Evolutionary conservation across 2,329 filamentous ascomycete species (phyloP).

Genomic region (Pyrenophora seminiperda): DNA sequence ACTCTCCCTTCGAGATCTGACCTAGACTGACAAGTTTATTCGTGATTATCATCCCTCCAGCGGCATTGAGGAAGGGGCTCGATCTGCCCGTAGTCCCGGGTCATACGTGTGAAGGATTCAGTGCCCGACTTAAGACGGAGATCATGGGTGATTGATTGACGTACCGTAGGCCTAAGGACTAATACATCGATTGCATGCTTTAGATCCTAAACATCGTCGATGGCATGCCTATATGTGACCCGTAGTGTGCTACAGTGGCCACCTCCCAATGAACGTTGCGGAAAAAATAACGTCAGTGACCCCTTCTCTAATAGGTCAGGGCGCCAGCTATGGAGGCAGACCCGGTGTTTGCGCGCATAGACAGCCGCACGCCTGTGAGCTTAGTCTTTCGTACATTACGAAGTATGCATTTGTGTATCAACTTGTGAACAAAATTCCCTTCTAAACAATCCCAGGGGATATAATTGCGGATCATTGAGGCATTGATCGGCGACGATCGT

Average conservation of each 20-base stretch:
- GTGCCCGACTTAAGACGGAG: slow-evolving; percentile 25
- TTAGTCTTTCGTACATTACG: slow-evolving; percentile 25
- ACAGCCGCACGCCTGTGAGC: slow-evolving; percentile 20
- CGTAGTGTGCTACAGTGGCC: background rate
- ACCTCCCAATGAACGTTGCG: slow-evolving; percentile 3
- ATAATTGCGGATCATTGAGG: slow-evolving; percentile 23
- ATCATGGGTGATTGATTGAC: slow-evolving; percentile 21
- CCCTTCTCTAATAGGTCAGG: slow-evolving; percentile 1
- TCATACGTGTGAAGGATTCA: slow-evolving; percentile 16
- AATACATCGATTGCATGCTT: slow-evolving; percentile 13
- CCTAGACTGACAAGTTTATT: slow-evolving; percentile 8
- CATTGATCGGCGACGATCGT: slow-evolving; percentile 34
- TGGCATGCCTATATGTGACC: slow-evolving; percentile 1
- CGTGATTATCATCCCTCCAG: slow-evolving; percentile 10
- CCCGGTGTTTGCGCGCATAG: slow-evolving; percentile 8
- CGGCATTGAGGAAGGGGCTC: slow-evolving; percentile 1
- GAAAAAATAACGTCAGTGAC: slow-evolving; percentile 3
- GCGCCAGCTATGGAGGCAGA: background rate
- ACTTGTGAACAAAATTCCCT: slow-evolving; percentile 24
- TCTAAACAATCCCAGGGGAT: slow-evolving; percentile 17
- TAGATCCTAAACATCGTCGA: slow-evolving; percentile 13
- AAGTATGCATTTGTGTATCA: slow-evolving; percentile 20
- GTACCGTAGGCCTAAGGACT: slow-evolving; percentile 19
- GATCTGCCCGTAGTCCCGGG: slow-evolving; percentile 22
- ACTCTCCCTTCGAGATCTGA: slow-evolving; percentile 3